These are phyloP conservation scores for Verticillium albo-atrum DNA, from an alignment of 2,329 filamentous ascomycete species.

Conservation along the genomic window DNA sequence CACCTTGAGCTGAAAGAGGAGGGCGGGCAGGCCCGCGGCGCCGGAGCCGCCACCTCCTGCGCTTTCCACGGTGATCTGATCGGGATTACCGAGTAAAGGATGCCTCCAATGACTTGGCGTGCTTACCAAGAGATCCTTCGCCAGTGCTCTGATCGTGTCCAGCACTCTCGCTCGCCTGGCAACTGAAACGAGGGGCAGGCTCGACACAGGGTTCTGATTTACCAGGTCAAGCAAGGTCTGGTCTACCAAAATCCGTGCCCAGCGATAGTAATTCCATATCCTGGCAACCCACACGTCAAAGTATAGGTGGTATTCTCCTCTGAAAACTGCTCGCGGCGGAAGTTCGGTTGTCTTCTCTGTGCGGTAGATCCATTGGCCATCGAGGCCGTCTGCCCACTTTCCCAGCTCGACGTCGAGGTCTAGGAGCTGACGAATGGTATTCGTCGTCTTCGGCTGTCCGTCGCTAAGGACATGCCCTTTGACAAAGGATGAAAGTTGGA, in stretches of 20 bases:
- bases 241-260: conserved; percentile 49
- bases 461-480: conserved; percentile 31
- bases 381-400: conserved; percentile 29
- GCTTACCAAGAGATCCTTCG: conserved; percentile 40
- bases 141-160: conserved; percentile 29
- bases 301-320: conserved; percentile 51
- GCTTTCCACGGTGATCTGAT: conserved; percentile 27
- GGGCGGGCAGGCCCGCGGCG: conserved; percentile 40
- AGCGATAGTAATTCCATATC: conserved; percentile 57
- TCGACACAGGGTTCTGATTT: conserved; percentile 32
- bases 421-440: conserved; percentile 32
- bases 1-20: conserved; percentile 43
- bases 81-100: conserved; percentile 32
- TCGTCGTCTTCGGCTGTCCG: conserved; percentile 25
- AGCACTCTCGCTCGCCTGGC: conserved; percentile 25
- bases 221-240: conserved; percentile 41
- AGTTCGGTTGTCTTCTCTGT: conserved; percentile 24
- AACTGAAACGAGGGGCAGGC: conserved; percentile 23
- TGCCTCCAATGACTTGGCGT: conserved; percentile 48
- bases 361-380: conserved; percentile 30
- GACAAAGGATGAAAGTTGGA: conserved; percentile 32
- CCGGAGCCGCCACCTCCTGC: conserved; percentile 37
- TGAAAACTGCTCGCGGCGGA: conserved; percentile 40
- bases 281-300: conserved; percentile 47
- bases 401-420: conserved; percentile 34